Base-by-base conservation (phyloP, 257 asterid genomes). In the Jacaranda mimosifolia region DNA sequence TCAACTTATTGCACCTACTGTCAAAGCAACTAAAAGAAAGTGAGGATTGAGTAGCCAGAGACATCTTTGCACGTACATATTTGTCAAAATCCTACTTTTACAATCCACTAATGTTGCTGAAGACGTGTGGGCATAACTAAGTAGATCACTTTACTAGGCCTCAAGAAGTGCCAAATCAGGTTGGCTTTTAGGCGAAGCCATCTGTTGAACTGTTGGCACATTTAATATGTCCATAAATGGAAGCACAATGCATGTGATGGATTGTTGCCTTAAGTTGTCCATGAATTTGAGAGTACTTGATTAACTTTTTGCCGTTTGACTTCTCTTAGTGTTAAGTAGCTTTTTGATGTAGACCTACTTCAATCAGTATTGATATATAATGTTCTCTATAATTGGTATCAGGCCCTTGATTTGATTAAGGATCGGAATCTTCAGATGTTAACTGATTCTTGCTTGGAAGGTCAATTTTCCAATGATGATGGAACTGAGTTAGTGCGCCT, bases 361-460 rank as follows among this genome's bases (percentile, higher is more conserved):
- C 15, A 45, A 11, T 59, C 55, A 18, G 18, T 48, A 7, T 49
- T 71, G 80, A 63, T 59, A 56, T 62, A 39, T 74, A 38, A 53
- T 32, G 13, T 62, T 77, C 26, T 53, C 49, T 56, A 39, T 62
- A 48, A 70, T 57, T 79, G 62, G 71, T 81, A 26, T 66, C 93
- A 90, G 93, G 96, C 96, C 77, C 91, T 90, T 76, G 96, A 90
- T 90, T 81, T 90, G 87, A 90, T 90, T 67, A 90, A 80, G 90
- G 91, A 90, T 73, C 87, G 93, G 75, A 90, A 90, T 78, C 90
- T 90, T 74, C 96, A 90, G 68, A 90, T 88, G 96, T 76, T 90
- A 35, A 90, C 93, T 32, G 96, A 90, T 83, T 90, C 96, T 73
- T 90, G 96, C 85, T 86, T 90, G 87, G 96, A 90, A 83, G 93